Evolutionary conservation across 192 early-diverging fungal species (phyloP).

Genomic region (Coemansia sp.): DNA sequence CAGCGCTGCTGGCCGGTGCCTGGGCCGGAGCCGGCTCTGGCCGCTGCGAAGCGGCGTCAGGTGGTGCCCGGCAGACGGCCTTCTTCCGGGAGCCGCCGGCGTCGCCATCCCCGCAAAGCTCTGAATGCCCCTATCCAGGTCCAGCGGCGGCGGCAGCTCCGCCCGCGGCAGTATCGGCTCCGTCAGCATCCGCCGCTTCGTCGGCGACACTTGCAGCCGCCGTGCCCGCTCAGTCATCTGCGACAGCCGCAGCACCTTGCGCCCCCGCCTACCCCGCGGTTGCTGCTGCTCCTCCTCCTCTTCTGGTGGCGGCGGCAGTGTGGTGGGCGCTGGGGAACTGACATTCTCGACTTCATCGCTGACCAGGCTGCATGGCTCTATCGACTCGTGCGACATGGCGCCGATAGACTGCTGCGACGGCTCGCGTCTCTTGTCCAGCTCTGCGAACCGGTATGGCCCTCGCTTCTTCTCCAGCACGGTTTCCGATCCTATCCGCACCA

Average conservation of each 20-base stretch:
- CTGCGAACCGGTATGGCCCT: slow-evolving; percentile 21
- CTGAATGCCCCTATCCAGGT: slow-evolving; percentile 9
- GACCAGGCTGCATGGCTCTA: background rate
- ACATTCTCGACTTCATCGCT: background rate
- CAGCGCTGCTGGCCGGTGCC: background rate
- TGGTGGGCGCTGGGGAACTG: background rate
- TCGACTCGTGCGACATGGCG: too few species aligned
- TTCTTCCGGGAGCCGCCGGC: background rate
- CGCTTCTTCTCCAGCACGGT: slow-evolving; percentile 22
- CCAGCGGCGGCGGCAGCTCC: slow-evolving; percentile 10
- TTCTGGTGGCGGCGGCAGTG: background rate
- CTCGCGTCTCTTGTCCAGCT: background rate
- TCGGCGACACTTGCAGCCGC: slow-evolving; percentile 15
- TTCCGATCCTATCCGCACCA: slow-evolving; percentile 29
- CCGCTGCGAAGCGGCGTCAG: background rate
- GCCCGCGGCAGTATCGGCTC: background rate
- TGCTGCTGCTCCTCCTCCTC: background rate
- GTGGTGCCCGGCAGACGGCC: background rate
- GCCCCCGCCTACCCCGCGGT: background rate
- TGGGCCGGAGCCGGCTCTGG: background rate
- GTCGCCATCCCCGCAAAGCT: slow-evolving; percentile 1
- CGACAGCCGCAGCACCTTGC: slow-evolving; percentile 9
- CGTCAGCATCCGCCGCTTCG: background rate
- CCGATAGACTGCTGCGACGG: background rate
- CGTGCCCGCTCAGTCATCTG: slow-evolving; percentile 14